phyloP scores from a whole-genome alignment of 495 filamentous ascomycete species.

The Xylaria palmicola region DNA sequence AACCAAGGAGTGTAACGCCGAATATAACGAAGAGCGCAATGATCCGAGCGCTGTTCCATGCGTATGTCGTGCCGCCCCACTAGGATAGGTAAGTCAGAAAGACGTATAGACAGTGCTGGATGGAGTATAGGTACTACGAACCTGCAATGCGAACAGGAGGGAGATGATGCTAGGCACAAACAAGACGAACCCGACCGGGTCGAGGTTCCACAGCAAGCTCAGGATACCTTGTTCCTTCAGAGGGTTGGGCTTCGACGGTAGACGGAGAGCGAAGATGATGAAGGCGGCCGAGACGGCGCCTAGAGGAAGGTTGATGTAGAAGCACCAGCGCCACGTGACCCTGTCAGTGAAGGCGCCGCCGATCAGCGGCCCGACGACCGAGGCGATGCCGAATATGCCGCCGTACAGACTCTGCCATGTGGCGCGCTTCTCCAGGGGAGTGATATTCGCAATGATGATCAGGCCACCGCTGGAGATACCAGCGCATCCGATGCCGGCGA shows the following conservation, averaged over 20 bases:
- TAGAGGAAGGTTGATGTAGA: constrained; percentile 51
- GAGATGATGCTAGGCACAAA: constrained; percentile 67
- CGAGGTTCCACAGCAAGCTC: constrained; percentile 50
- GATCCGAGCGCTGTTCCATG: constrained; percentile 61
- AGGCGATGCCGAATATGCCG: constrained; percentile 70
- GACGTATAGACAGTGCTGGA: background rate
- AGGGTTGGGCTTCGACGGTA: constrained; percentile 22
- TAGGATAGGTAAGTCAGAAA: constrained; percentile 39
- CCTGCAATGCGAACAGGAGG: constrained; percentile 64
- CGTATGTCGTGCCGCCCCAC: constrained; percentile 72
- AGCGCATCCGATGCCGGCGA: constrained; percentile 44
- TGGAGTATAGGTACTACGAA: background rate
- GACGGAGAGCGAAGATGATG: constrained; percentile 52
- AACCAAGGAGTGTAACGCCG: constrained; percentile 53
- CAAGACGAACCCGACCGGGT: constrained; percentile 63
- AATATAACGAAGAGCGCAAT: constrained; percentile 59
- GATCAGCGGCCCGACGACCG: constrained; percentile 60
- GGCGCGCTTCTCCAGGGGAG: constrained; percentile 63
- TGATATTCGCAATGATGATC: constrained; percentile 20
- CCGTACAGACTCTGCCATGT: constrained; percentile 64
- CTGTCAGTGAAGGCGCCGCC: constrained; percentile 45
- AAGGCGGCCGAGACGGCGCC: constrained; percentile 52
- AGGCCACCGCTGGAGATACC: constrained; percentile 25
- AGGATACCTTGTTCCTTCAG: constrained; percentile 27
- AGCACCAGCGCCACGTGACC: constrained; percentile 49